Evolutionary conservation across 2,329 filamentous ascomycete species (phyloP).

Genomic region (Epichloe sp.): DNA sequence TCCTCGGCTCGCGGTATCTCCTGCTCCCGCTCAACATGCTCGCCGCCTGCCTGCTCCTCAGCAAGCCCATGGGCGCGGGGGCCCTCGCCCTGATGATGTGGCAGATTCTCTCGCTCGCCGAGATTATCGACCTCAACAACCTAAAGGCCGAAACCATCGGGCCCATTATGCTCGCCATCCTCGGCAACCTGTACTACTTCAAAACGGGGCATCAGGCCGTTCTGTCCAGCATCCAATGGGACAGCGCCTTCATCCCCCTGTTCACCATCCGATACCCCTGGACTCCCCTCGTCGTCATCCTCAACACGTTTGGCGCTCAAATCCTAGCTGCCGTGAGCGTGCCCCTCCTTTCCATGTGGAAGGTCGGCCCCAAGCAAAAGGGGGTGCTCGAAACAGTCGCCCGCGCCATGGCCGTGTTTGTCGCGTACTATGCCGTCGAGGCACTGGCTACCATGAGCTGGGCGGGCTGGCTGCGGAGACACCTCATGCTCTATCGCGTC

Average conservation of each 20-base stretch:
- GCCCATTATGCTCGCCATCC: slow-evolving; percentile 70
- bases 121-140: slow-evolving; percentile 48
- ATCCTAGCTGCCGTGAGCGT: slow-evolving; percentile 70
- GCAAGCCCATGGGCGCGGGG: slow-evolving; percentile 89
- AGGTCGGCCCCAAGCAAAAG: slow-evolving; percentile 60
- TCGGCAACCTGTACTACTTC: slow-evolving; percentile 92
- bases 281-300: slow-evolving; percentile 64
- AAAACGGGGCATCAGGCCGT: slow-evolving; percentile 94
- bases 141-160: slow-evolving; percentile 61
- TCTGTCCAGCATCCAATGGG: slow-evolving; percentile 85
- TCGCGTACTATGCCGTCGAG: slow-evolving; percentile 72
- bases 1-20: slow-evolving; percentile 83
- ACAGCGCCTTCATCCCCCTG: slow-evolving; percentile 82
- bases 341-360: slow-evolving; percentile 79
- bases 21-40: slow-evolving; percentile 70
- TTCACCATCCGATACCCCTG: slow-evolving; percentile 76
- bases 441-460: slow-evolving; percentile 79
- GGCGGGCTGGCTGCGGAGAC: slow-evolving; percentile 74
- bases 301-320: slow-evolving; percentile 85
- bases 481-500: slow-evolving; percentile 93
- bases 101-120: slow-evolving; percentile 71
- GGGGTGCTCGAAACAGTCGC: slow-evolving; percentile 56
- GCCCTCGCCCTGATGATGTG: slow-evolving; percentile 71
- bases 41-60: slow-evolving; percentile 62
- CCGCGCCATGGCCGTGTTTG: slow-evolving; percentile 58